Evolutionary conservation across 2,329 filamentous ascomycete species (phyloP).

Genomic region (Pseudogymnoascus sp.): DNA sequence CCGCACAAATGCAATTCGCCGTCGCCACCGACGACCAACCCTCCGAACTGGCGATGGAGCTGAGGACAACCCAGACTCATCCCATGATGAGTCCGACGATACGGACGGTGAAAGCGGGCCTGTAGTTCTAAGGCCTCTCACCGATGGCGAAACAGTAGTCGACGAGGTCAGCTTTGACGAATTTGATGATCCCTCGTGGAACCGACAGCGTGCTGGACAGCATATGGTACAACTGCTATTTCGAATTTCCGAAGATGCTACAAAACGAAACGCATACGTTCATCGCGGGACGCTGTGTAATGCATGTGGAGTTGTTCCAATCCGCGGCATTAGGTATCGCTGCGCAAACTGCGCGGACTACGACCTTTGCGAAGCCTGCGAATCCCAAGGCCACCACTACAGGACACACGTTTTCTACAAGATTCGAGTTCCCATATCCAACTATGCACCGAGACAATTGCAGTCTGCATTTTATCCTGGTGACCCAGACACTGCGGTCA

Average conservation of each 20-base stretch:
- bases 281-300: constrained; percentile 92
- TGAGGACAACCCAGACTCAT: constrained; percentile 35
- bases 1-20: constrained; percentile 61
- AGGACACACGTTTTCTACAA: constrained; percentile 98
- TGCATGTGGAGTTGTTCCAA: constrained; percentile 77
- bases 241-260: constrained; percentile 88
- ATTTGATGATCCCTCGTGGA: constrained; percentile 20
- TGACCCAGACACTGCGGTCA: constrained; percentile 65
- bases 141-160: constrained; percentile 28
- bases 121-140: constrained; percentile 20
- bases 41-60: constrained; percentile 25
- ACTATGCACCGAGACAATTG: constrained; percentile 72
- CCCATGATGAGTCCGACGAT: constrained; percentile 22
- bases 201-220: constrained; percentile 50
- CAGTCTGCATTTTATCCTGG: constrained; percentile 84
- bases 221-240: constrained; percentile 82
- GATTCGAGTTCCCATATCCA: constrained; percentile 80
- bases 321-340: constrained; percentile 85
- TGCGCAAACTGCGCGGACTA: constrained; percentile 96
- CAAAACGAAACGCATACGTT: constrained; percentile 78
- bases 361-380: constrained; percentile 90
- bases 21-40: constrained; percentile 30
- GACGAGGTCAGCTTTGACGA: constrained; percentile 22
- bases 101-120: constrained; percentile 30
- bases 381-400: constrained; percentile 65